Conservation (phyloP, 306 rosid species). For the Rosa multiflora region DNA sequence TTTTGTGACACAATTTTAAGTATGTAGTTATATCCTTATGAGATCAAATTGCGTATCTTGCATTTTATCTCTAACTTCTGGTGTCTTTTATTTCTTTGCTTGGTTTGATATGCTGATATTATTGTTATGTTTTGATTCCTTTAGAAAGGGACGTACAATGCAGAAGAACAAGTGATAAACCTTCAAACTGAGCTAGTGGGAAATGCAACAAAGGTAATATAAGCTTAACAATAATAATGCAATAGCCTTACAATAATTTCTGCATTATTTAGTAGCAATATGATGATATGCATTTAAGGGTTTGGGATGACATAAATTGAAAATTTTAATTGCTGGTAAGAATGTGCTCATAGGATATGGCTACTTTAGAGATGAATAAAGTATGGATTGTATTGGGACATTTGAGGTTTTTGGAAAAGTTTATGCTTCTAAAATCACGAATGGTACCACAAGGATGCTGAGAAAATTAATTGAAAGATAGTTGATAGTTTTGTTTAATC, state of each 20-base stretch:
- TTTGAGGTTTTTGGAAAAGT: background rate
- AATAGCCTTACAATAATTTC: background rate
- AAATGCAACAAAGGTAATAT: constrained; percentile 81
- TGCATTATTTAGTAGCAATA: background rate
- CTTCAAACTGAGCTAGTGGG: constrained; percentile 78
- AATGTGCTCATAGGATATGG: background rate
- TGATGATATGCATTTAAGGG: background rate
- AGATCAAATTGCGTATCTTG: background rate
- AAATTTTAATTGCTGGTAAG: background rate
- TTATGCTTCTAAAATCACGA: background rate
- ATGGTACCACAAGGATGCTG: background rate
- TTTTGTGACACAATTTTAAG: background rate
- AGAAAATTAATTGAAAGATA: background rate
- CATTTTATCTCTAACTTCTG: background rate
- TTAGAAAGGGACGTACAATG: constrained; percentile 71
- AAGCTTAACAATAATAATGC: background rate
- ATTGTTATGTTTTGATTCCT: constrained; percentile 12
- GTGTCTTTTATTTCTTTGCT: background rate
- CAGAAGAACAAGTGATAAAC: constrained; percentile 60
- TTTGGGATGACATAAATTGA: background rate
- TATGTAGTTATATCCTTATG: background rate
- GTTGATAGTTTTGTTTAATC: background rate
- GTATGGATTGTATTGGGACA: background rate
- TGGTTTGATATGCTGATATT: constrained; percentile 13
- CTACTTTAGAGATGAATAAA: background rate